Percentiles rank a stretch among this genome's conserved stretches.
These are phyloP conservation scores for Quercus rubra DNA, from an alignment of 306 rosid genomes.

Conservation along the genomic window DNA sequence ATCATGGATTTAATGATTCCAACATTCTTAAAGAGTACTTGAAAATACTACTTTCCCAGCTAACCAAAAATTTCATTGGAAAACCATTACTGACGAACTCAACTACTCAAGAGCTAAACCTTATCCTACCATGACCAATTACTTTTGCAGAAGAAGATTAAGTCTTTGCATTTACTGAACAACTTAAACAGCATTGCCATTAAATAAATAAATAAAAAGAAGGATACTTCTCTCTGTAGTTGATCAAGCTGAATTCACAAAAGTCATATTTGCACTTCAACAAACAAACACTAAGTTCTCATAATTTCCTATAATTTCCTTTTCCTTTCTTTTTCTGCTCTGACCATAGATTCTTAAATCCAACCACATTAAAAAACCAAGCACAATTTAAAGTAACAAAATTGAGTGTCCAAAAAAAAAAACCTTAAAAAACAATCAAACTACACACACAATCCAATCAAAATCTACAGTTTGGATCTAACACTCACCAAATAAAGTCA, in stretches of 20 bases:
- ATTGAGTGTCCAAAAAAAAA: neutral
- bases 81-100: neutral
- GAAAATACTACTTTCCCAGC: neutral
- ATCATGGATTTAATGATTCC: neutral
- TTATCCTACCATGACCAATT: neutral
- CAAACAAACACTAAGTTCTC: neutral
- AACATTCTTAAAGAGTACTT: neutral
- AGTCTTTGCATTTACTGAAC: neutral
- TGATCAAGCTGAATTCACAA: constrained; percentile 20
- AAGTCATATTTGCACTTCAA: constrained; percentile 13
- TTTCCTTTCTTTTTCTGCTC: neutral
- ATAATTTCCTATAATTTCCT: neutral
- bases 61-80: constrained; percentile 1
- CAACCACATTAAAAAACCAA: neutral
- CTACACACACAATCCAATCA: neutral
- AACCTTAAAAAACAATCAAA: neutral
- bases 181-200: constrained; percentile 10
- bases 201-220: neutral
- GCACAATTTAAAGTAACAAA: constrained; percentile 1
- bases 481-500: constrained; percentile 29
- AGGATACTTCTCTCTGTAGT: constrained; percentile 11
- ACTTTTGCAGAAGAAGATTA: neutral
- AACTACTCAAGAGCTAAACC: neutral
- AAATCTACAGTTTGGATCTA: constrained; percentile 43
- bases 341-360: neutral